Evolutionary conservation across 1,284 basidiomycete genomes (phyloP), one percentile per base, ranked within the genome.

Genomic region (Naganishia cerealis): DNA sequence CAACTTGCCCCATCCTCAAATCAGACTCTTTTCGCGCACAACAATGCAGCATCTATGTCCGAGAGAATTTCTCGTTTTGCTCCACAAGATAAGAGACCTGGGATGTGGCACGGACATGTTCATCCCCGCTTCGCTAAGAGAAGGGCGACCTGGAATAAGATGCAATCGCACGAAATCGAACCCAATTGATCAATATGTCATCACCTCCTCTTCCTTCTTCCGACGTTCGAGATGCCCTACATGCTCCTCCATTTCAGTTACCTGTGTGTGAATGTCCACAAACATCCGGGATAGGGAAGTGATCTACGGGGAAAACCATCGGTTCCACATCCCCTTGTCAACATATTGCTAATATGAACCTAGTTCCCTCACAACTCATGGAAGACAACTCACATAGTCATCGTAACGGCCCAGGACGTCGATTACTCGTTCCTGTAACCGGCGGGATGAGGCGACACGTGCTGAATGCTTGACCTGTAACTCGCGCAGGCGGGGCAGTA

Each of bases 161-260:
- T 33, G 29, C 2, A 6, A 33, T 33, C 29, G 29, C 29, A 33
- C 29, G 29, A 33, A 33, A 6, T 33, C 29, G 29, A 33, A 6
- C 29, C 29, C 29, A 33, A 33, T 33, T 33, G 29, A 50, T 50
- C n/a, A 67, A 56, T 67, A 67, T 26, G 66, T 61, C 66, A 61
- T 59, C 15, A 48, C 66, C 15, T 62, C 39, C 21, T 57, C 43
- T 18, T 67, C 57, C 58, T 43, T 59, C 54, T 62, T 59, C 52
- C 58, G 48, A 21, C 58, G 57, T 39, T 67, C 66, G 39, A 67
- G 26, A 36, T 52, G 59, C 16, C 50, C 53, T 18, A 67, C 57
- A 13, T 58, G 57, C 24, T 67, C 66, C 52, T 67, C 66, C 50
- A 67, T 53, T 39, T 57, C 58, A 3, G 66, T 61, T 16, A 67